Base-by-base conservation (phyloP, 2,329 filamentous ascomycete genomes). In the Biscogniauxia mediterranea region DNA sequence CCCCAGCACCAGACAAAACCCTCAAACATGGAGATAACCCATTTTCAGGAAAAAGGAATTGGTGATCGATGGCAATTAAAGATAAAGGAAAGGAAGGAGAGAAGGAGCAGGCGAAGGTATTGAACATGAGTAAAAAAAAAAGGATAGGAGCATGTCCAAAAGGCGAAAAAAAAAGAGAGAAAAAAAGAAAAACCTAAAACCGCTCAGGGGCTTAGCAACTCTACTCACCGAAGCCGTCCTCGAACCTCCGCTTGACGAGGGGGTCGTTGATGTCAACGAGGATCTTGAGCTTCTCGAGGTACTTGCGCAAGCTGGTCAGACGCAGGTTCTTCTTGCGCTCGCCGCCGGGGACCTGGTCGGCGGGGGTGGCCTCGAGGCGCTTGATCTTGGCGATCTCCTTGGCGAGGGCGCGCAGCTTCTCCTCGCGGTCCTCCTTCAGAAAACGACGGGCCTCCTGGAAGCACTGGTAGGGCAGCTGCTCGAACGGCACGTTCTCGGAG, bases 371-470 rank as follows among this genome's bases (percentile, higher is more conserved):
- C 75, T 89, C 81, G 53, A 96, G 76, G 62, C 83, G 81, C 59
- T 85, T 83, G 72, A 99, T 90, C 75, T 89, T 87, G 62, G 82
- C 82, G 56, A 88, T 78, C 76, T 92, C 87, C 26, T 77, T 81
- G 56, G 85, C 79, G 61, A 99, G 94, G 71, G 88, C 81, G 63
- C 83, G 79, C 56, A 98, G 70, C 80, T 97, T 98, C 77, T 94
- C 85, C 66, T 88, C 81, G 50, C 94, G 86, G 75, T 99, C 95
- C 58, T 85, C 86, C 57, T 87, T 83, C 59, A 99, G 81, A 55
- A 98, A 78, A 74, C 92, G 91, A 65, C 93, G 87, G 50, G 95
- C 95, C 79, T 97, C 93, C 78, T 99, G 95, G 80, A 98, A 99
- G 78, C 92, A 95, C 83, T 98, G 94, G 79, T 96, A 99, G 19